A percentile compares a stretch with the other conserved stretches of the same genome.
phyloP scores from a whole-genome alignment of 768 basidiomycete genomes.

The Mycena vitilis region DNA sequence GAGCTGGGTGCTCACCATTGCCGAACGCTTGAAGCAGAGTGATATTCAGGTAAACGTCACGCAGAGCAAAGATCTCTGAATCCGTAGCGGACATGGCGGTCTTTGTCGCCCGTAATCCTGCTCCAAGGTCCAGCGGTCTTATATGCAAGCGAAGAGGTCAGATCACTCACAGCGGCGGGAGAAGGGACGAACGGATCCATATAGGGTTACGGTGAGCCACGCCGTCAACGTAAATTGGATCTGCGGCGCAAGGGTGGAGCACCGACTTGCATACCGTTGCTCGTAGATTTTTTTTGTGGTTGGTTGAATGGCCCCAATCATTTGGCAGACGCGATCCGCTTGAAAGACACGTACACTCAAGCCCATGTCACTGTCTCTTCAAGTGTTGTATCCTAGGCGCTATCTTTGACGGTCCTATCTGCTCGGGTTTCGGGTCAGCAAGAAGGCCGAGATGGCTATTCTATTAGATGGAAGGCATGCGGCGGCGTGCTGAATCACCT shows the following conservation, averaged over 20 bases:
- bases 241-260: conserved; percentile 1
- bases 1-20: conserved; percentile 16
- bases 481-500: not conserved
- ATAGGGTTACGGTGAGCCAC: not conserved
- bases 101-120: not conserved
- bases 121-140: not conserved
- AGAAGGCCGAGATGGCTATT: conserved; percentile 18
- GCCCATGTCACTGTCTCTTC: not conserved
- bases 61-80: conserved; percentile 16
- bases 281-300: too few relatives aligned
- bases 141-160: conserved; percentile 1
- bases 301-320: not conserved
- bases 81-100: conserved; percentile 20
- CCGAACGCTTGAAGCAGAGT: conserved; percentile 23
- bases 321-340: conserved; percentile 20
- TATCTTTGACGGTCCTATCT: conserved; percentile 6
- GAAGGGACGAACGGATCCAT: conserved; percentile 11
- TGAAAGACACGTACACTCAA: not conserved
- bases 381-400: not conserved
- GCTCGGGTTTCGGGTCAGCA: conserved; percentile 27
- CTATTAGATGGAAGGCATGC: conserved; percentile 2
- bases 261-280: not conserved
- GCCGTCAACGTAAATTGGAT: conserved; percentile 14
- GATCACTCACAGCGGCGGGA: not conserved
- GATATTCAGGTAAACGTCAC: conserved; percentile 31